Conservation (phyloP, 202 grass and related monocot genomes). For the Hordeum pubiflorum region DNA sequence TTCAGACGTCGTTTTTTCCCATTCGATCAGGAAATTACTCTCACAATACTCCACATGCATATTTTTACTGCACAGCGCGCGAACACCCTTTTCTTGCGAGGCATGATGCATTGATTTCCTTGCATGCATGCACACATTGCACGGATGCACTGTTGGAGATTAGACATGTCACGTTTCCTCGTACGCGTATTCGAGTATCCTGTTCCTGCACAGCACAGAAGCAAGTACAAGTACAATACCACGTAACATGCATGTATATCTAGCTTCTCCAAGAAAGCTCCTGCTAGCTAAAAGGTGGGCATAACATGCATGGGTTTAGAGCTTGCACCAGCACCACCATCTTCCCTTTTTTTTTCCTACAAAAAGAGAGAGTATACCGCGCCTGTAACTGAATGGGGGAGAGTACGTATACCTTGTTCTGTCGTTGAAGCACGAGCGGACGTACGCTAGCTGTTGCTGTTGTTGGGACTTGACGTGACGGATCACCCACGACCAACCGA, state of each 20-base stretch:
- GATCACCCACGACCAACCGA: background rate
- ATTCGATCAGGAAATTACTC: background rate
- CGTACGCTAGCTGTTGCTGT: background rate
- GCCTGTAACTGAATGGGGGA: background rate
- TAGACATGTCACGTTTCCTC: background rate
- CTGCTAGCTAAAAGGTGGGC: background rate
- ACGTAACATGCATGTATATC: background rate
- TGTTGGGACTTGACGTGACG: constrained; percentile 28
- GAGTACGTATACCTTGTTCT: background rate
- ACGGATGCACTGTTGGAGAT: background rate
- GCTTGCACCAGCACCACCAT: too few species aligned
- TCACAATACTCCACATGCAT: background rate
- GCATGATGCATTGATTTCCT: background rate
- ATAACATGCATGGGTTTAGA: background rate
- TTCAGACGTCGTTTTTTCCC: background rate
- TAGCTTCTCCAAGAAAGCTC: background rate
- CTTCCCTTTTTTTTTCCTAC: too few species aligned
- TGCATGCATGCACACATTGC: background rate
- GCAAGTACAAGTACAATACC: background rate
- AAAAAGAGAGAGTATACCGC: background rate
- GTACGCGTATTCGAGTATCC: background rate
- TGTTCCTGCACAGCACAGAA: background rate
- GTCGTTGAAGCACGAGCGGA: background rate
- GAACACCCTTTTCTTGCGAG: background rate
- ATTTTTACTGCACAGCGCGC: background rate